Percentiles rank a stretch among this genome's conserved stretches.
phyloP scores from a whole-genome alignment of 2,329 filamentous ascomycete species.

The Ophiostoma perfectum region DNA sequence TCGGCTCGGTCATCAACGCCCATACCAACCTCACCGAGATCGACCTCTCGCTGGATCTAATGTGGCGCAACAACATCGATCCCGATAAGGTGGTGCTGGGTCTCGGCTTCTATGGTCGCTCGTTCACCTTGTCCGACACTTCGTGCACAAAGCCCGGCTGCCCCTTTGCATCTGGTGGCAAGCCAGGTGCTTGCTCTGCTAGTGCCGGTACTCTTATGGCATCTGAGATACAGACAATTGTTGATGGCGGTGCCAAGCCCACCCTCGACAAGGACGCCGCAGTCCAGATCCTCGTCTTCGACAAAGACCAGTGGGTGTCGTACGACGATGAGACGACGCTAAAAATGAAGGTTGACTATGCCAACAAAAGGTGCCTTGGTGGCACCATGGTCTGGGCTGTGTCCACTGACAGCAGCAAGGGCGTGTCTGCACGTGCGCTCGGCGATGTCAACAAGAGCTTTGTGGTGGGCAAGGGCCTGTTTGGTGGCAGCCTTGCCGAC shows the following conservation, averaged over 20 bases:
- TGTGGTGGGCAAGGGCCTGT: neutral
- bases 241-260: slow-evolving; percentile 10
- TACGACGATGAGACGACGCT: slow-evolving; percentile 33
- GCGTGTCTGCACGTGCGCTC: neutral
- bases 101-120: slow-evolving; percentile 38
- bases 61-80: slow-evolving; percentile 43
- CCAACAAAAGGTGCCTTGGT: slow-evolving; percentile 29
- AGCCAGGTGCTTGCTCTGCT: slow-evolving; percentile 27
- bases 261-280: slow-evolving; percentile 28
- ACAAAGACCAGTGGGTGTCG: slow-evolving; percentile 33
- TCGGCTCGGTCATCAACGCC: slow-evolving; percentile 33
- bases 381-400: slow-evolving; percentile 28
- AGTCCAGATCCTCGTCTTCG: slow-evolving; percentile 31
- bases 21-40: slow-evolving; percentile 48
- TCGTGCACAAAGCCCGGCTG: slow-evolving; percentile 30
- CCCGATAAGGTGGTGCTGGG: slow-evolving; percentile 42
- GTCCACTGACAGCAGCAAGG: neutral
- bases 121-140: slow-evolving; percentile 26
- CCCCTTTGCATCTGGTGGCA: slow-evolving; percentile 26
- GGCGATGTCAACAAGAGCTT: neutral
- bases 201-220: slow-evolving; percentile 28
- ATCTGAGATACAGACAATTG: slow-evolving; percentile 30
- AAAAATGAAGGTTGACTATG: slow-evolving; percentile 30
- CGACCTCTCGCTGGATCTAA: slow-evolving; percentile 37
- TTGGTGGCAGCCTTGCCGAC: neutral